These are phyloP conservation scores for Fraxinus sp. DNA, from an alignment of 305 asterid genomes.

Conservation along the genomic window DNA sequence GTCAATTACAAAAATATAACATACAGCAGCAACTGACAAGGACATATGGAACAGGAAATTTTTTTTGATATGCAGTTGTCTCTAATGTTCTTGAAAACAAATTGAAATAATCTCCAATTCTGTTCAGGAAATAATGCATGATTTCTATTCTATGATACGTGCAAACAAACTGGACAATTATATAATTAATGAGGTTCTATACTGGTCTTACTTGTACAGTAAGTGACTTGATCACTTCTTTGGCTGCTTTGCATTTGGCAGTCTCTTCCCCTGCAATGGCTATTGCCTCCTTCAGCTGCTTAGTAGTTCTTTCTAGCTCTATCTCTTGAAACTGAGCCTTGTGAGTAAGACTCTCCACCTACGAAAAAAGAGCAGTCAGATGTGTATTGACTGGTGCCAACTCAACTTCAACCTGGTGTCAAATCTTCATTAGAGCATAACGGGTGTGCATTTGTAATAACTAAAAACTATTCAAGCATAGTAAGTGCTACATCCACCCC, in stretches of 20 bases:
- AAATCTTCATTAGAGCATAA: slow-evolving; percentile 1
- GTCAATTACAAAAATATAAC: background rate
- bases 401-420: slow-evolving; percentile 9
- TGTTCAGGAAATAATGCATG: background rate
- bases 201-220: slow-evolving; percentile 61
- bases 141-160: background rate
- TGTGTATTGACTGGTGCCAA: background rate
- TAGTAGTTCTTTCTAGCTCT: slow-evolving; percentile 64
- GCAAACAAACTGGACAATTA: slow-evolving; percentile 5
- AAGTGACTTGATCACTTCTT: slow-evolving; percentile 75
- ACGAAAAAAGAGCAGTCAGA: slow-evolving; percentile 23
- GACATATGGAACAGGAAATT: background rate
- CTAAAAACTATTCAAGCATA: background rate
- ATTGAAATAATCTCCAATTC: background rate
- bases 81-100: background rate
- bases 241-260: slow-evolving; percentile 81
- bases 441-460: slow-evolving; percentile 4
- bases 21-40: background rate
- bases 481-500: background rate
- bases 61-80: background rate
- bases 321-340: slow-evolving; percentile 67
- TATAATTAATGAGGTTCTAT: slow-evolving; percentile 15
- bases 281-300: slow-evolving; percentile 69
- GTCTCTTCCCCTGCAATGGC: slow-evolving; percentile 76
- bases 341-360: slow-evolving; percentile 66